Evolutionary conservation across 495 filamentous ascomycete species (phyloP).

Genomic region (Lepidopterella palustris): DNA sequence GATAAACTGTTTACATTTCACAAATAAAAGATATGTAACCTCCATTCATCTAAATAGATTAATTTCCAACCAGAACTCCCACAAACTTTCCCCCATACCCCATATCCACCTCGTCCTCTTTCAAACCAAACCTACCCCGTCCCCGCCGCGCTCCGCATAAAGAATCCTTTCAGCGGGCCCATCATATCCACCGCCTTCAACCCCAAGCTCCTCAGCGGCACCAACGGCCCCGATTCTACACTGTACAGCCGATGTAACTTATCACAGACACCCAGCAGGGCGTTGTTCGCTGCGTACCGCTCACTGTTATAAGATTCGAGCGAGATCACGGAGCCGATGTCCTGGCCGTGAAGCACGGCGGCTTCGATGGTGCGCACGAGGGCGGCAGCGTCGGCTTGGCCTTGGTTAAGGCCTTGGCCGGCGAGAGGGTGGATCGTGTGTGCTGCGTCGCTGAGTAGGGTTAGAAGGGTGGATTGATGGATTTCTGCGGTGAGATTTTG

Average conservation of each 20-base stretch:
- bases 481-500: neutral
- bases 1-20: too few relatives aligned
- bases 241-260: constrained; percentile 90
- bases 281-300: constrained; percentile 73
- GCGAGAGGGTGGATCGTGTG: constrained; percentile 93
- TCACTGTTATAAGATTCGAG: constrained; percentile 74
- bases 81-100: too few relatives aligned
- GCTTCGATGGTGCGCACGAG: constrained; percentile 66
- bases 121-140: too few relatives aligned
- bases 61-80: too few relatives aligned
- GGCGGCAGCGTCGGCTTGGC: constrained; percentile 76
- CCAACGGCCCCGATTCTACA: constrained; percentile 65
- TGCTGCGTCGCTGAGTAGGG: constrained; percentile 58
- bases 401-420: constrained; percentile 91
- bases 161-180: constrained; percentile 68
- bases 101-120: too few relatives aligned
- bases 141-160: constrained; percentile 88
- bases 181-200: constrained; percentile 71
- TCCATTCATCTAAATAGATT: too few relatives aligned
- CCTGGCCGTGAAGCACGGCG: constrained; percentile 74
- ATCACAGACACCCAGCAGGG: constrained; percentile 83
- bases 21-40: too few relatives aligned
- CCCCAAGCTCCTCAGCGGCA: constrained; percentile 69
- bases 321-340: constrained; percentile 59
- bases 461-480: neutral